Evolutionary conservation across 179 eudicot species (phyloP), one percentile per base, ranked within the genome.

Genomic region (Carnegiea gigantea): DNA sequence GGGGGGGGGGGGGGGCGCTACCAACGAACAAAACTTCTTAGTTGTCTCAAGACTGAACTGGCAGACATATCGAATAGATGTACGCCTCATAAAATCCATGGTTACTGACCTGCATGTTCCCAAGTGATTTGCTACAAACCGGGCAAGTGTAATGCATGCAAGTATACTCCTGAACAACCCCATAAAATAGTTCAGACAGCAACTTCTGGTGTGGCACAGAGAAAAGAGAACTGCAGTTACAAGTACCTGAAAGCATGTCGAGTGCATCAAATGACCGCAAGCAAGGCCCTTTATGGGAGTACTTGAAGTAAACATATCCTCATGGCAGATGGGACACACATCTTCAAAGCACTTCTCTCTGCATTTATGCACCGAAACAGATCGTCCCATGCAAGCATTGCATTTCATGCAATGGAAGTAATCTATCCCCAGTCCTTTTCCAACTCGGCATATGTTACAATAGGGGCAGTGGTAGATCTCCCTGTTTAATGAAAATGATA

Each of bases 261-360:
- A 96, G 78, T 96, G 99, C 99, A 96, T 96, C 84, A 91, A 79
- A 90, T 96, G 99, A 75, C 99, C 98, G 87, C 99, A 96, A 70
- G 87, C 81, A 79, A 96, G 95, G 83, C 97, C 92, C 90, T 93
- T 96, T 28, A 96, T 89, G 1, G 98, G 93, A 82, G 83, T 72
- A 79, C 89, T 91, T 43, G 99, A 96, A 1, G 99, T 93, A 82
- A 96, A 95, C 59, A 96, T 85, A 76, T 89, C 92, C 79, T 95
- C 99, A 65, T 89, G 95, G 90, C 99, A 96, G 48, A 96, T 96
- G n/a, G 98, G 98, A 81, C 99, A 96, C 84, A 90, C 90, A 65
- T 88, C 97, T 86, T 96, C 99, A 33, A 90, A 86, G 83, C 92
- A 89, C 83, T 92, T 96, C 79, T 93, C 98, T 86, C 94, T 89